Conservation (phyloP, 192 early-diverging fungal genomes). For the Pilaira anomala region DNA sequence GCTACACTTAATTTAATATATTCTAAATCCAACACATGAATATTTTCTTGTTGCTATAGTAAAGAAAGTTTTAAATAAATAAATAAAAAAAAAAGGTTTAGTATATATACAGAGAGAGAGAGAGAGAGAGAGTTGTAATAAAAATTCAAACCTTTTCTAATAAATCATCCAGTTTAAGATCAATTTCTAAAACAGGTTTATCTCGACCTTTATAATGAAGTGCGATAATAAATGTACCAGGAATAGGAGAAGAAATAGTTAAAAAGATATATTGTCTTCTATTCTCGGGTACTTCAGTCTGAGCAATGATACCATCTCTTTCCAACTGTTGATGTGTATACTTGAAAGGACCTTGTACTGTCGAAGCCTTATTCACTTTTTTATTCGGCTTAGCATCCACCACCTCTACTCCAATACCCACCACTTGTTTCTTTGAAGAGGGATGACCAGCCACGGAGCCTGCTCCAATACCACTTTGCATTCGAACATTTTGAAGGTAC, state of each 20-base stretch:
- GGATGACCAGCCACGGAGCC: constrained; percentile 10
- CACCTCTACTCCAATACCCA: constrained; percentile 62
- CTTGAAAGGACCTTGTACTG: constrained; percentile 69
- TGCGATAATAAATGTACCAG: constrained; percentile 87
- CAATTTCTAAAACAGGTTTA: constrained; percentile 91
- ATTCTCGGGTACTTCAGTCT: constrained; percentile 86
- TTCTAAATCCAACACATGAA: constrained; percentile 82
- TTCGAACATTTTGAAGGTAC: constrained; percentile 89
- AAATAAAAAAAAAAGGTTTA: neutral
- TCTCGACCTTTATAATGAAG: constrained; percentile 88
- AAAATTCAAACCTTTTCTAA: constrained; percentile 76
- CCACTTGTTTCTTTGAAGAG: constrained; percentile 32
- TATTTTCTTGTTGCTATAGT: constrained; percentile 85
- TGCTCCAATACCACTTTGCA: constrained; percentile 45
- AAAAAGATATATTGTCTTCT: constrained; percentile 84
- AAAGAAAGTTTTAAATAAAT: neutral
- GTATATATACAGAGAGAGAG: too few relatives aligned
- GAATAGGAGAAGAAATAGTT: constrained; percentile 79
- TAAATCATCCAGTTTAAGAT: constrained; percentile 83
- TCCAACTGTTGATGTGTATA: constrained; percentile 81
- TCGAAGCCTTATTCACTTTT: constrained; percentile 36
- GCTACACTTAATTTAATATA: constrained; percentile 90
- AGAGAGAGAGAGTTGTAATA: constrained; percentile 9
- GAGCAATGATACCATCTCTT: constrained; percentile 84
- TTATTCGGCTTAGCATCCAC: constrained; percentile 43